These are phyloP conservation scores for Papilionanthe hybrid DNA, from an alignment of 116 monocot genomes.

Conservation along the genomic window DNA sequence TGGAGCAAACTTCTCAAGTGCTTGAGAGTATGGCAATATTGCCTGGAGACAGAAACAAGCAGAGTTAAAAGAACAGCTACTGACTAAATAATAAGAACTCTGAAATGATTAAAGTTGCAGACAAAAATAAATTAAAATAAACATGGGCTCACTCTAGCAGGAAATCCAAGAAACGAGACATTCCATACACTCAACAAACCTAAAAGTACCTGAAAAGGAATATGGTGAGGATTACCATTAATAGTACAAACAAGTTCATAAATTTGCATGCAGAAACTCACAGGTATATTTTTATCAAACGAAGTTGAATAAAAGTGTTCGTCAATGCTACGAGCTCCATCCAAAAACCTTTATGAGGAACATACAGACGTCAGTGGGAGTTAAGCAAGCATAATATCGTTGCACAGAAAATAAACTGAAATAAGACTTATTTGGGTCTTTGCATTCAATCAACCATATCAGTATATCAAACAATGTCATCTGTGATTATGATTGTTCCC, in stretches of 20 bases:
- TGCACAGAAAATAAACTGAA: neutral
- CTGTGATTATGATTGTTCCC: neutral
- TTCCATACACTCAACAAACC: slow-evolving; percentile 97
- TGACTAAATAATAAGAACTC: neutral
- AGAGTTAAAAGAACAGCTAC: neutral
- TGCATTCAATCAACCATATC: neutral
- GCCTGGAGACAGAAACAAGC: slow-evolving; percentile 41
- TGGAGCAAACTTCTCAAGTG: slow-evolving; percentile 94
- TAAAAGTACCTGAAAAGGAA: slow-evolving; percentile 65
- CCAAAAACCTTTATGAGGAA: slow-evolving; percentile 57
- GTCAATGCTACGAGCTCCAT: slow-evolving; percentile 86
- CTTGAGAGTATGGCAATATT: slow-evolving; percentile 87
- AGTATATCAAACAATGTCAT: neutral
- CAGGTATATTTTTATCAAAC: slow-evolving; percentile 92
- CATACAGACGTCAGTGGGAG: slow-evolving; percentile 6
- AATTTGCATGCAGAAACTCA: slow-evolving; percentile 33
- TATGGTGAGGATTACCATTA: slow-evolving; percentile 10
- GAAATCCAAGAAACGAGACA: slow-evolving; percentile 86
- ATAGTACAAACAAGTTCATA: neutral
- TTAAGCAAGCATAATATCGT: slow-evolving; percentile 5
- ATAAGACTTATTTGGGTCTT: neutral
- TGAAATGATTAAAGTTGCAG: neutral
- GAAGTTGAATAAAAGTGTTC: slow-evolving; percentile 71
- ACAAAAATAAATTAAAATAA: neutral
- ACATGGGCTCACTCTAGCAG: slow-evolving; percentile 70